Evolutionary conservation across 176 grass and related monocot species (phyloP), one percentile per base, ranked within the genome.

Genomic region (Lolium perenne): DNA sequence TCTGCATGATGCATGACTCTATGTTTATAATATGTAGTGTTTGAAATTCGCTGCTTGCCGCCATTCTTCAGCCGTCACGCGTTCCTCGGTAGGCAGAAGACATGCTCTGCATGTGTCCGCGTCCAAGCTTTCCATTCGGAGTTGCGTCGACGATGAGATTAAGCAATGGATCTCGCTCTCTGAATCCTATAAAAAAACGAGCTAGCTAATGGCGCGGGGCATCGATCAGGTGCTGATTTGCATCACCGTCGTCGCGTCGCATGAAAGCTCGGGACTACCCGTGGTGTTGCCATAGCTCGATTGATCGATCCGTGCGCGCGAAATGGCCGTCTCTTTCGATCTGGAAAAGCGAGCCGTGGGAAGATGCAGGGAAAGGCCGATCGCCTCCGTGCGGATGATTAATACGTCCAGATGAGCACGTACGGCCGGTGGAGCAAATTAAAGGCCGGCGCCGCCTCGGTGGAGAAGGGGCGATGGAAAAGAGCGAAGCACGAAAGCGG

Each of bases 311-410:
- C 12, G 67, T 74, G 76, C 71, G 64, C 43, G 81, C 7, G 72
- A 47, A 48, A 89, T 80, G 67, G 58, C 47, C 57, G 35, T 85
- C 58, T 65, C 72, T 75, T 53, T 75, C 72, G 47, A 10, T 50
- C 14, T 1, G 47, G 12, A 74, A 74, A 74, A 15, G 71, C 13
- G 6, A 29, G 47, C 22, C 7, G 22, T 1, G 22, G 47, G 72
- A 32, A 75, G 2, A 75, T 32, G 47, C 47, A 53, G 23, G 72
- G 47, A 75, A 75, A 75, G 47, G 8, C 29, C 7, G 66, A 54
- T 20, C 13, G 12, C 13, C 14, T 6, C 26, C 22, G 62, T 6
- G 5, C 6, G 63, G 25, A 35, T 35, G 32, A 35, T 35, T 65
- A 25, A 65, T 65, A 15, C 25, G 61, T 64, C 61, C 23, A 23